Percentiles rank a stretch among this genome's conserved stretches.
Conservation (phyloP, 108 stramenopile genomes). For the Epithemia pelagica region DNA sequence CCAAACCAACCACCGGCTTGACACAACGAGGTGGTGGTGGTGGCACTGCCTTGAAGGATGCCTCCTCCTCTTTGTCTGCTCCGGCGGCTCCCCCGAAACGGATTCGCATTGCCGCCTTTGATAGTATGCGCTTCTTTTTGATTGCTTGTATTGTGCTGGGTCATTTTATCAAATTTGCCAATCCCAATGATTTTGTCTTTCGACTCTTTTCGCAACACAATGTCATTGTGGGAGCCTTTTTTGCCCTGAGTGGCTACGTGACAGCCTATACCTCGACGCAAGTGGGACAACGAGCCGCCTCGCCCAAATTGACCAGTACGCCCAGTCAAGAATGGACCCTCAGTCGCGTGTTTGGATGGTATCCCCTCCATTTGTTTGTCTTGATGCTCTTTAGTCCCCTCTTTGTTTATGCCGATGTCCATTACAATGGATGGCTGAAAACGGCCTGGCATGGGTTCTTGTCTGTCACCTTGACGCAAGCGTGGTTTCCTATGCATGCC, state of each 20-base stretch:
- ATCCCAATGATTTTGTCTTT: constrained; percentile 21
- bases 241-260: constrained; percentile 39
- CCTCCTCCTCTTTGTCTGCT: background rate
- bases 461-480: constrained; percentile 35
- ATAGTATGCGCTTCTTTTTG: constrained; percentile 34
- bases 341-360: constrained; percentile 25
- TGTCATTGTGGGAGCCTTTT: constrained; percentile 35
- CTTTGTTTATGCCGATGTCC: constrained; percentile 36
- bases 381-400: constrained; percentile 29
- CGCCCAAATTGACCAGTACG: constrained; percentile 25
- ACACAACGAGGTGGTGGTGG: background rate
- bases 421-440: constrained; percentile 17
- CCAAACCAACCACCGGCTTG: background rate
- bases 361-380: constrained; percentile 36
- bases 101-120: constrained; percentile 36
- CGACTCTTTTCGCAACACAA: constrained; percentile 35
- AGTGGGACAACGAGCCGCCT: constrained; percentile 15
- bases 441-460: constrained; percentile 23
- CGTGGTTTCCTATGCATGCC: constrained; percentile 39
- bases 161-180: constrained; percentile 34
- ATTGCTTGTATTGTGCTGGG: constrained; percentile 29
- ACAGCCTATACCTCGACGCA: constrained; percentile 40
- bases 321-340: constrained; percentile 31
- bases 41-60: background rate
- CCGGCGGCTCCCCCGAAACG: constrained; percentile 18